Conservation (phyloP, 2,329 filamentous ascomycete species). For the Hypoxylon sp. region DNA sequence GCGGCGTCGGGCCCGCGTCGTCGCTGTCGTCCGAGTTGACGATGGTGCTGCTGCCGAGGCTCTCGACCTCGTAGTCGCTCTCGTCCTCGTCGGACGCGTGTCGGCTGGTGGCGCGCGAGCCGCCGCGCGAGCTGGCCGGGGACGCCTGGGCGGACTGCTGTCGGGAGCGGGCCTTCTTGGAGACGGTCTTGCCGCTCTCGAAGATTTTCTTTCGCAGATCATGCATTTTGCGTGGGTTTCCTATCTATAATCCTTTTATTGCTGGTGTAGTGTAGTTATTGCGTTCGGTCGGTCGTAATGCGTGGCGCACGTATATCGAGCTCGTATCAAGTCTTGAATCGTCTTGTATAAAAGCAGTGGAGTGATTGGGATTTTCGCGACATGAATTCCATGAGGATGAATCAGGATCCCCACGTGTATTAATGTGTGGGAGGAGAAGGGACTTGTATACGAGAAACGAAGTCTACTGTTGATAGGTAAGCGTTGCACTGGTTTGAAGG, state of each 20-base stretch:
- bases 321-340: conserved; percentile 46
- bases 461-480: neutral
- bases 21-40: conserved; percentile 76
- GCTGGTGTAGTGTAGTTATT: conserved; percentile 4
- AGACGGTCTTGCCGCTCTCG: conserved; percentile 78
- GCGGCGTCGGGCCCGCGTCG: conserved; percentile 66
- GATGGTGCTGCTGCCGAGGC: conserved; percentile 59
- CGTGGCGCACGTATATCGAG: neutral
- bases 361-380: conserved; percentile 38
- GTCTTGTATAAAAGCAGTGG: conserved; percentile 45
- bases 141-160: conserved; percentile 68
- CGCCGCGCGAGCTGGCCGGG: conserved; percentile 68
- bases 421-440: neutral
- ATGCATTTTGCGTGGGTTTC: conserved; percentile 61
- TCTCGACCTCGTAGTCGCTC: conserved; percentile 65
- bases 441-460: conserved; percentile 23
- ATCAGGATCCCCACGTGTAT: conserved; percentile 9
- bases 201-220: conserved; percentile 76
- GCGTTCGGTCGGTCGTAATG: conserved; percentile 2
- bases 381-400: conserved; percentile 49
- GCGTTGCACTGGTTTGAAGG: conserved; percentile 12
- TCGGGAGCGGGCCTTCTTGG: conserved; percentile 72
- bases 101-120: conserved; percentile 69
- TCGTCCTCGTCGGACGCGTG: conserved; percentile 74
- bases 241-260: conserved; percentile 2